Conservation (phyloP, 2,329 filamentous ascomycete genomes). For the Exophiala viscosa region DNA sequence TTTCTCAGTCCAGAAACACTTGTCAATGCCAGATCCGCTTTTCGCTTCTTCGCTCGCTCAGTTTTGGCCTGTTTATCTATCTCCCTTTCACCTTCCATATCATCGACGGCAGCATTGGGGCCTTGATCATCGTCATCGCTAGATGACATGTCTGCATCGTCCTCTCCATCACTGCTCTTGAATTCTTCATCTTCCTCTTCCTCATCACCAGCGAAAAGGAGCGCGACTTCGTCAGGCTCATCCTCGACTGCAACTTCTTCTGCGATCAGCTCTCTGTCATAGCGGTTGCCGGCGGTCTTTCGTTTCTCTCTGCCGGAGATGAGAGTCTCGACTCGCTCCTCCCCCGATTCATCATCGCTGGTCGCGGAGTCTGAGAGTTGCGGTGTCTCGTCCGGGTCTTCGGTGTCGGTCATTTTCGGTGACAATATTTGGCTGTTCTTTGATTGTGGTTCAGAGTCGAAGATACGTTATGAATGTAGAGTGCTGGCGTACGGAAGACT, state of each 20-base stretch:
- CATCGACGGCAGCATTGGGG: slow-evolving; percentile 56
- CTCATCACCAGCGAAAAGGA: slow-evolving; percentile 73
- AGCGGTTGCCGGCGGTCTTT: slow-evolving; percentile 77
- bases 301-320: slow-evolving; percentile 70
- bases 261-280: slow-evolving; percentile 72
- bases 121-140: slow-evolving; percentile 76
- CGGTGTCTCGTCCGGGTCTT: slow-evolving; percentile 10
- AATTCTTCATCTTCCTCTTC: slow-evolving; percentile 53
- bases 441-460: too few relatives aligned
- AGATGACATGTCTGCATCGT: slow-evolving; percentile 80
- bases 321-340: slow-evolving; percentile 59
- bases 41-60: slow-evolving; percentile 73
- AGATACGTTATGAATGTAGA: not conserved
- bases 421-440: too few relatives aligned
- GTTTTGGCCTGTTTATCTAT: slow-evolving; percentile 71
- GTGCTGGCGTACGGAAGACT: not conserved
- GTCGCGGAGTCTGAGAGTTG: slow-evolving; percentile 22
- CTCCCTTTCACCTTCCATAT: slow-evolving; percentile 83
- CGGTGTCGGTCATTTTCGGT: not conserved
- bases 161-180: slow-evolving; percentile 57
- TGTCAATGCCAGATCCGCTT: slow-evolving; percentile 70
- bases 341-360: slow-evolving; percentile 33
- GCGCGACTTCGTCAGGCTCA: slow-evolving; percentile 53
- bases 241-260: slow-evolving; percentile 59
- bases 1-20: slow-evolving; percentile 57